These are phyloP conservation scores for Echium plantagineum DNA, from an alignment of 257 asterid species.

Conservation along the genomic window DNA sequence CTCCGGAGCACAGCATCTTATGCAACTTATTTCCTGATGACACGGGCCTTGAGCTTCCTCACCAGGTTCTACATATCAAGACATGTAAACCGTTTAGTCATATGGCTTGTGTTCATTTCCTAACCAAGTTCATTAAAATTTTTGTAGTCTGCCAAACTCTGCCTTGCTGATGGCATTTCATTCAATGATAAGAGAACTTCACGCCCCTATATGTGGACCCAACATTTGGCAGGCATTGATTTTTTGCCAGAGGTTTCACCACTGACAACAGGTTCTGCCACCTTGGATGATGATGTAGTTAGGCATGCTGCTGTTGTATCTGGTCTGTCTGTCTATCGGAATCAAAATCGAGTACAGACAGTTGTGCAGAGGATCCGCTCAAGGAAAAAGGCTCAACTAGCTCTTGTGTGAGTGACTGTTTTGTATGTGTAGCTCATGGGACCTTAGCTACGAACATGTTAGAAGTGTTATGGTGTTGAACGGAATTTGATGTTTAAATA, in stretches of 20 bases:
- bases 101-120: conserved; percentile 11
- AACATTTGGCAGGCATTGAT: conserved; percentile 95
- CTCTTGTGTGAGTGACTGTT: conserved; percentile 85
- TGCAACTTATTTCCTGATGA: conserved; percentile 97
- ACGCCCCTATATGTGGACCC: conserved; percentile 96
- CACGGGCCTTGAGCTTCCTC: conserved; percentile 93
- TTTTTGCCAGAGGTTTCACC: conserved; percentile 93
- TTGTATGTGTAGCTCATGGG: conserved; percentile 31
- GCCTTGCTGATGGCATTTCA: conserved; percentile 40
- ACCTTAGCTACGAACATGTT: conserved; percentile 16
- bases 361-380: conserved; percentile 83
- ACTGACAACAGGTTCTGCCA: conserved; percentile 37
- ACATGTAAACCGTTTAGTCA: neutral
- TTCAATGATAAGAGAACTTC: conserved; percentile 66
- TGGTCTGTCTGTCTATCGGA: conserved; percentile 75
- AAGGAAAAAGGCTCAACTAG: conserved; percentile 83
- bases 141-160: conserved; percentile 81
- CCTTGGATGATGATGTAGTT: conserved; percentile 37
- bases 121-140: conserved; percentile 14
- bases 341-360: conserved; percentile 82
- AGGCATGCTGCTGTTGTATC: conserved; percentile 40
- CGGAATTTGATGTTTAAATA: conserved; percentile 2
- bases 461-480: conserved; percentile 2
- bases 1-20: conserved; percentile 38
- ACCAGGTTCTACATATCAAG: conserved; percentile 52